Conservation (phyloP, 352 stramenopile genomes). For the Salisapilia sapeloensis region DNA sequence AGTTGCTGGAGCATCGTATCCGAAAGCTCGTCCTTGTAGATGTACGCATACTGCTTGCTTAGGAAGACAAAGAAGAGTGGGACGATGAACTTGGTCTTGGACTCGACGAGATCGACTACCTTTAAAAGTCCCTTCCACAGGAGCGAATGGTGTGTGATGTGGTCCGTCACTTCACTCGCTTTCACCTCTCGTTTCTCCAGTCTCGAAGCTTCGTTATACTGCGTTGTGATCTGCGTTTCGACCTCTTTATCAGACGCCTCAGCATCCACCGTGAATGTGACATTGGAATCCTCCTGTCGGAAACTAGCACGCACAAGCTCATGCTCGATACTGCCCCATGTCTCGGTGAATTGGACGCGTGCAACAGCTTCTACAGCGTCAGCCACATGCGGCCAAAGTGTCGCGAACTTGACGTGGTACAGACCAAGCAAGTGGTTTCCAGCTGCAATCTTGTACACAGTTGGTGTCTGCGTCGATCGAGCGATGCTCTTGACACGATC, state of each 20-base stretch:
- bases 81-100: constrained; percentile 77
- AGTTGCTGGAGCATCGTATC: constrained; percentile 16
- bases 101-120: constrained; percentile 54
- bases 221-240: constrained; percentile 6
- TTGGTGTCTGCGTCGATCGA: constrained; percentile 49
- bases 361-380: constrained; percentile 46
- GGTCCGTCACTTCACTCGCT: constrained; percentile 32
- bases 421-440: constrained; percentile 62
- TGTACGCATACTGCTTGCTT: constrained; percentile 54
- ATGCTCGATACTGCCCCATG: constrained; percentile 34
- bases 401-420: constrained; percentile 81
- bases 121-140: constrained; percentile 68
- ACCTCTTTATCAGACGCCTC: background rate
- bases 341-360: constrained; percentile 31
- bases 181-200: constrained; percentile 32
- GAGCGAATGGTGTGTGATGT: constrained; percentile 52
- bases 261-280: no score
- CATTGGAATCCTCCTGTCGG: constrained; percentile 15
- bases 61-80: constrained; percentile 73
- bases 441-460: constrained; percentile 60
- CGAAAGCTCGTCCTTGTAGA: constrained; percentile 68
- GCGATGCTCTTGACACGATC: constrained; percentile 64
- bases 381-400: constrained; percentile 66
- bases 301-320: constrained; percentile 32
- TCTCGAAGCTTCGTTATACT: constrained; percentile 34